These are phyloP conservation scores for Acanthochlamys bracteata DNA, from an alignment of 106 monocot genomes.

Conservation along the genomic window DNA sequence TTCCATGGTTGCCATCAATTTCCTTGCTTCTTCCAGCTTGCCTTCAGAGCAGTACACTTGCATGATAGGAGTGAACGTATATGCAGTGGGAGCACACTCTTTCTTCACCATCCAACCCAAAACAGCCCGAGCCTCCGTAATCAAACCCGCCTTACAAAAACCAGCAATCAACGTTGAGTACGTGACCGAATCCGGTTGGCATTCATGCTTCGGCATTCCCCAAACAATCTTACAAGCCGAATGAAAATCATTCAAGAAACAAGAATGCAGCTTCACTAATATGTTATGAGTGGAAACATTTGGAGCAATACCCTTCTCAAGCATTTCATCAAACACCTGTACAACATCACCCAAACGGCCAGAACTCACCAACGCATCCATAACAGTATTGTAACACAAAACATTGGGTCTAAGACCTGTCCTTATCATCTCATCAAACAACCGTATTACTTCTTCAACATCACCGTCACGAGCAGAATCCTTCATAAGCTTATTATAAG, in stretches of 20 bases:
- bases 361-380: not conserved
- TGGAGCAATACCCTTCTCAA: not conserved
- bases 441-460: constrained; percentile 1
- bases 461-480: not conserved
- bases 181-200: not conserved
- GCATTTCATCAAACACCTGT: constrained; percentile 7
- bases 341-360: not conserved
- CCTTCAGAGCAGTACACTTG: constrained; percentile 3
- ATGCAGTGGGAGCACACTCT: not conserved
- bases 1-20: not conserved
- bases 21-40: not conserved
- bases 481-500: constrained; percentile 6
- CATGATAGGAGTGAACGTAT: constrained; percentile 3
- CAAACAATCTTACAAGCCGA: constrained; percentile 1
- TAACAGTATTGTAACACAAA: constrained; percentile 8
- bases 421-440: constrained; percentile 1
- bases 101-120: constrained; percentile 1
- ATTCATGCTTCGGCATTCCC: not conserved
- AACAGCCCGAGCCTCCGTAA: not conserved
- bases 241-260: not conserved
- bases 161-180: constrained; percentile 5
- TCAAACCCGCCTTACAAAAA: not conserved
- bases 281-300: constrained; percentile 3
- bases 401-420: not conserved
- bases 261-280: constrained; percentile 8